Evolutionary conservation across 805 yeast species (phyloP), one percentile per base, ranked within the genome.

Genomic region (Saccharomycopsis malanga): DNA sequence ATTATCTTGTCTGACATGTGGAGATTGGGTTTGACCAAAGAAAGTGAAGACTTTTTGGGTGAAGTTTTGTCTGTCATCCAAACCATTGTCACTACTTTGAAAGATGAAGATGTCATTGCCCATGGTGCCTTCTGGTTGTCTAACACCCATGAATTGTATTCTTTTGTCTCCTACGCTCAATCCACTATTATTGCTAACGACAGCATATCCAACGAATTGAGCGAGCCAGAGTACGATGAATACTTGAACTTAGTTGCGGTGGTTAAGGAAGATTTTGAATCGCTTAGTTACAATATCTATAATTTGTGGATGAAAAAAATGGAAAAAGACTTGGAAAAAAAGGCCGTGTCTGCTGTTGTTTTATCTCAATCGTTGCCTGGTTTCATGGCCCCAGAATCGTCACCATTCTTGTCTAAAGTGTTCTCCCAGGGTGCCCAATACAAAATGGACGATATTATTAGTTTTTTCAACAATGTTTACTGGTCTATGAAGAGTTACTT

Each of bases 121-220:
- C 87, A 87, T 57, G 98, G 96, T 56, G 95, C 97, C 0, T 93
- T 89, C 71, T 93, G 98, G 98, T 73, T 93, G 54, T 86, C 97
- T 3, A 93, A 93, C 66, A 89, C 94, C 2, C 96, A 93, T 62
- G 98, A 93, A 62, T 74, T 93, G 58, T 86, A 85, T 64, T 88
- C 98, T 3, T 93, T 93, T 71, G 95, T 91, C 50, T 79, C 89
- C 14, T 85, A 87, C 65, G 98, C 98, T 2, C 95, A 91, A 65
- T 78, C 80, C 50, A 87, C 95, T n/a, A 87, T 93, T 52, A 68
- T 86, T 43, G 89, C 86, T 39, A 87, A 87, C 60, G 95, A 85
- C 60, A 74, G 81, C 4, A 74, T 87, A 53, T 74, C 84, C 39
- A 78, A 77, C 51, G 95, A 85, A 53, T 83, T 93, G 88, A 86